phyloP scores from a whole-genome alignment of 768 basidiomycete genomes.

The Serpula lacrymans region DNA sequence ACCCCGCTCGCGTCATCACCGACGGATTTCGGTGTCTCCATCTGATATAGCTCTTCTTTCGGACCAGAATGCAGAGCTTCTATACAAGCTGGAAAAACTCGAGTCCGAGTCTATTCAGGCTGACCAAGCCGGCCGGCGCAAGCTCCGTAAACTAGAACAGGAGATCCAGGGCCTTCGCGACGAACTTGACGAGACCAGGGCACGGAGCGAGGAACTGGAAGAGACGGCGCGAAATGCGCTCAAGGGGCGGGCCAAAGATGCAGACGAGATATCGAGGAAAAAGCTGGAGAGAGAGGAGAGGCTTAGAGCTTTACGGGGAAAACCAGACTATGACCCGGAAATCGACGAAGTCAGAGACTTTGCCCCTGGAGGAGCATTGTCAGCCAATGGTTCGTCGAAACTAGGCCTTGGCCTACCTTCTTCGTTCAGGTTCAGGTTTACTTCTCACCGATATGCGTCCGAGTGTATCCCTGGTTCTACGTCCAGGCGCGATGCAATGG shows the following conservation, averaged over 20 bases:
- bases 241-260: slow-evolving; percentile 18
- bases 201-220: slow-evolving; percentile 68
- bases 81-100: slow-evolving; percentile 70
- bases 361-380: slow-evolving; percentile 52
- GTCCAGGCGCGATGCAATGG: too few relatives aligned
- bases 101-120: slow-evolving; percentile 65
- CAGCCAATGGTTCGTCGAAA: slow-evolving; percentile 8
- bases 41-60: slow-evolving; percentile 68
- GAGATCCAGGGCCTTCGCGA: slow-evolving; percentile 74
- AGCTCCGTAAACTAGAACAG: slow-evolving; percentile 69
- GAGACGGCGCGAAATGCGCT: slow-evolving; percentile 50
- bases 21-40: slow-evolving; percentile 60
- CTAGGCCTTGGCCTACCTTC: slow-evolving; percentile 3
- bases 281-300: slow-evolving; percentile 45
- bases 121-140: slow-evolving; percentile 65
- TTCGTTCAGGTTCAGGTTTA: slow-evolving; percentile 17
- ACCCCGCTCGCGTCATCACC: slow-evolving; percentile 21
- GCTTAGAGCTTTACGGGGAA: slow-evolving; percentile 49
- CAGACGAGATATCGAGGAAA: slow-evolving; percentile 27
- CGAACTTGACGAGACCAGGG: slow-evolving; percentile 75
- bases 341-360: slow-evolving; percentile 48
- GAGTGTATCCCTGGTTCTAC: slow-evolving; percentile 17
- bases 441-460: slow-evolving; percentile 25
- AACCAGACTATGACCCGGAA: slow-evolving; percentile 26
- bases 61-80: slow-evolving; percentile 81